These are phyloP conservation scores for Lachancea lanzarotensis DNA, from an alignment of 805 yeast species.

Conservation along the genomic window DNA sequence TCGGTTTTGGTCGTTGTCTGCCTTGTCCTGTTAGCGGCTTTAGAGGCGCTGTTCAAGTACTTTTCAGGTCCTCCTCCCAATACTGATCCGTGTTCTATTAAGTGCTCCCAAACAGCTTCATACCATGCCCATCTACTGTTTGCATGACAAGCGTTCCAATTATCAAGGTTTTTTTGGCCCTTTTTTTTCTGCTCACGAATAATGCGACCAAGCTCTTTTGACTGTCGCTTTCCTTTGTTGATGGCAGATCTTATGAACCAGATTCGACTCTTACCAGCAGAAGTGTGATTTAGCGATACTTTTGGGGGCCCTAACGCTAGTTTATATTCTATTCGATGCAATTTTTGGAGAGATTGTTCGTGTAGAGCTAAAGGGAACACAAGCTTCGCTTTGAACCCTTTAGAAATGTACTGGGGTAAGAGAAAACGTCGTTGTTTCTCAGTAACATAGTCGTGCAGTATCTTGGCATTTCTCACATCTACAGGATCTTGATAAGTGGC, in stretches of 20 bases:
- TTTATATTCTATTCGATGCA: conserved; percentile 16
- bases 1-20: background rate
- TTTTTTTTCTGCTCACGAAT: conserved; percentile 18
- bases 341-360: conserved; percentile 13
- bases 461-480: conserved; percentile 11
- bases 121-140: conserved; percentile 23
- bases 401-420: conserved; percentile 15
- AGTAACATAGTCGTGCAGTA: conserved; percentile 17
- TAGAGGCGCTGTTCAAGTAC: background rate
- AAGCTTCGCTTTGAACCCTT: conserved; percentile 13
- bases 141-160: conserved; percentile 12
- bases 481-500: conserved; percentile 8
- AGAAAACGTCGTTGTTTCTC: conserved; percentile 9
- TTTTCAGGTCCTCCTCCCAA: conserved; percentile 5
- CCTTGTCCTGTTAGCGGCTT: background rate
- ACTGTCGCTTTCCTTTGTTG: conserved; percentile 25
- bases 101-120: conserved; percentile 31
- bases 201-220: conserved; percentile 18
- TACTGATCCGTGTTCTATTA: conserved; percentile 10
- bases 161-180: conserved; percentile 20
- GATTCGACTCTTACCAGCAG: conserved; percentile 21
- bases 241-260: conserved; percentile 30
- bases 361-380: conserved; percentile 28
- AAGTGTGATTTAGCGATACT: conserved; percentile 18
- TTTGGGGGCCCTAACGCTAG: conserved; percentile 25